Percentiles rank a stretch among this genome's conserved stretches.
phyloP scores from a whole-genome alignment of 306 rosid genomes.

The Malus asiatica region DNA sequence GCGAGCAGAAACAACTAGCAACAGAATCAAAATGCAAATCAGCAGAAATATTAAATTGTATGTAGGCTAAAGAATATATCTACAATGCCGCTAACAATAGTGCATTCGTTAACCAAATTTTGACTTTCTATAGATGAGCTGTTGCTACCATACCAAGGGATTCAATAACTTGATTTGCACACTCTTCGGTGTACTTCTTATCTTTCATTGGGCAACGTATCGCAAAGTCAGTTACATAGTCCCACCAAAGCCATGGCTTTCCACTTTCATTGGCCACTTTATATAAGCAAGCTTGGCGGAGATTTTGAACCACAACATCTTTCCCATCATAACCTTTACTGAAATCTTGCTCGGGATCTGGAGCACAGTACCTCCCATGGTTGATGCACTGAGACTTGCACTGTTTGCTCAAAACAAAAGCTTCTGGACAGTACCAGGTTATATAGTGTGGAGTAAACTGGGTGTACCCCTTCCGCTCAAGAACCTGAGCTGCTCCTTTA shows the following conservation, averaged over 20 bases:
- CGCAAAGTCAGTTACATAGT: conserved; percentile 83
- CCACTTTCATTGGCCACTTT: conserved; percentile 91
- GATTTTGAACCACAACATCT: conserved; percentile 86
- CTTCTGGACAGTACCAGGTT: conserved; percentile 92
- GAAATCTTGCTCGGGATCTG: conserved; percentile 95
- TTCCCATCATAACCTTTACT: conserved; percentile 87
- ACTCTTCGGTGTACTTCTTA: conserved; percentile 57
- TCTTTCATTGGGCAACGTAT: conserved; percentile 93
- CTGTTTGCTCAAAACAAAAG: conserved; percentile 65
- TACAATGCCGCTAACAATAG: neutral
- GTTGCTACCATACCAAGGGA: conserved; percentile 65
- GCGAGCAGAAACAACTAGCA: neutral
- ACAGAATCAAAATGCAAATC: neutral
- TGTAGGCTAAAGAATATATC: neutral
- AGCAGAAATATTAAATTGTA: neutral
- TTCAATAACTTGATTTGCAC: conserved; percentile 75
- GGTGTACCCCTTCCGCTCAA: conserved; percentile 76
- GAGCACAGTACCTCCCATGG: conserved; percentile 91
- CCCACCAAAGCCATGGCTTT: conserved; percentile 99
- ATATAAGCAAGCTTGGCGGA: conserved; percentile 87
- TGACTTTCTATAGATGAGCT: conserved; percentile 6
- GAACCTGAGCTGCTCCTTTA: conserved; percentile 87
- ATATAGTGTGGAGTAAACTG: conserved; percentile 89
- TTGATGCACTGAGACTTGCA: conserved; percentile 92
- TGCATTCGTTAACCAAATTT: neutral